phyloP scores from a whole-genome alignment of 805 yeast species.

The Hagleromyces aurorensis region DNA sequence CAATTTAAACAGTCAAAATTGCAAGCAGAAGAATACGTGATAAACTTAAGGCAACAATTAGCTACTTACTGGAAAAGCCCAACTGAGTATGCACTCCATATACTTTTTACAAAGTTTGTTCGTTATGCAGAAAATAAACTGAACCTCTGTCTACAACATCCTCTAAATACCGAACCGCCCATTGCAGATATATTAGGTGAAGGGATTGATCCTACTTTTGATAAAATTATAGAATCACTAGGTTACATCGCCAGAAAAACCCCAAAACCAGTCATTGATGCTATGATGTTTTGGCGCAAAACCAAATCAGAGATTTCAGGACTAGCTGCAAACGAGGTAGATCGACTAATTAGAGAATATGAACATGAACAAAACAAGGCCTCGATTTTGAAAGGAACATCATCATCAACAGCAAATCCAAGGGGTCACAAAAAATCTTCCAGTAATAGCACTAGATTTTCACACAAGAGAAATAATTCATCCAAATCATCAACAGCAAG shows the following conservation, averaged over 20 bases:
- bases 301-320: constrained; percentile 82
- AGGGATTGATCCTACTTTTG: constrained; percentile 82
- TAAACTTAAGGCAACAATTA: constrained; percentile 30
- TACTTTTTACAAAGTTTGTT: constrained; percentile 90
- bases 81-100: constrained; percentile 88
- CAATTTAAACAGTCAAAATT: no score
- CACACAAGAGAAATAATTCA: constrained; percentile 44
- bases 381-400: constrained; percentile 1
- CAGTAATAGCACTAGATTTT: constrained; percentile 29
- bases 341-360: constrained; percentile 34
- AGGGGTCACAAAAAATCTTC: constrained; percentile 26
- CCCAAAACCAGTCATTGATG: constrained; percentile 94
- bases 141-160: constrained; percentile 56
- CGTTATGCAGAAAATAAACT: constrained; percentile 87
- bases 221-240: constrained; percentile 72
- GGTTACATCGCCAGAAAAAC: constrained; percentile 86
- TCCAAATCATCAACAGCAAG: constrained; percentile 38
- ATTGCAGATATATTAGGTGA: constrained; percentile 70
- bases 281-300: constrained; percentile 97
- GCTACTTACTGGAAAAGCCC: constrained; percentile 60
- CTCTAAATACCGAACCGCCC: constrained; percentile 65
- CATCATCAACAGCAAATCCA: constrained; percentile 8
- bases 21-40: constrained; percentile 21
- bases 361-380: constrained; percentile 18
- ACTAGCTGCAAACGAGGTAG: constrained; percentile 47